These are phyloP conservation scores for Multifurca ochricompacta DNA, from an alignment of 768 basidiomycete genomes.

Conservation along the genomic window DNA sequence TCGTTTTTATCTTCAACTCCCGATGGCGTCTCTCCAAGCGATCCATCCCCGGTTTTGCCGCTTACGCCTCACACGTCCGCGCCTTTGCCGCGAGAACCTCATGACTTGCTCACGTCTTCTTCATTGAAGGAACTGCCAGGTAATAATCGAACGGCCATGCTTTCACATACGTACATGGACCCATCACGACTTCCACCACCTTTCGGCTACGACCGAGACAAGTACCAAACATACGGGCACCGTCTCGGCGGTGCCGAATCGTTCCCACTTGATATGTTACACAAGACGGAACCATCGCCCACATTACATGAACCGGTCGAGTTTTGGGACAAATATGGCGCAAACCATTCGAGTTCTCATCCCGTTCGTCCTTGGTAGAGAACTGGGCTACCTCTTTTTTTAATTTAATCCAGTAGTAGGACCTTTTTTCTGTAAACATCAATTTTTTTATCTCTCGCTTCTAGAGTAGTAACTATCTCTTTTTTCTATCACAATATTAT, in stretches of 20 bases:
- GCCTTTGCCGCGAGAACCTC: constrained; percentile 7
- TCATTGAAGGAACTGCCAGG: not conserved
- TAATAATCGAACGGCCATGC: constrained; percentile 2
- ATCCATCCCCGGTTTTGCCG: constrained; percentile 19
- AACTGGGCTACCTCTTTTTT: not conserved
- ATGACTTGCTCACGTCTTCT: not conserved
- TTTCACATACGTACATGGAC: constrained; percentile 5
- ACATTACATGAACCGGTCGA: not conserved
- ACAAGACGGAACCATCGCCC: not conserved
- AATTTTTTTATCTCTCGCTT: too few species aligned
- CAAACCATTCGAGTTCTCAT: constrained; percentile 11
- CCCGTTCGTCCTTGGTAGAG: constrained; percentile 21
- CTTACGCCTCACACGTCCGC: constrained; percentile 10
- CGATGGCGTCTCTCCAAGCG: constrained; percentile 18
- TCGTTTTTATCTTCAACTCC: constrained; percentile 18
- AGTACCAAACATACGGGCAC: not conserved
- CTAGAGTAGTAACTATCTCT: too few species aligned
- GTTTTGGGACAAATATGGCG: constrained; percentile 4
- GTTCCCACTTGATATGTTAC: not conserved
- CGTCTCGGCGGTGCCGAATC: not conserved
- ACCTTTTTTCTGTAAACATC: not conserved
- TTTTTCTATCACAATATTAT: not conserved
- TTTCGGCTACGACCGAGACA: constrained; percentile 6
- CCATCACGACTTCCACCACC: constrained; percentile 1
- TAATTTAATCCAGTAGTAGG: not conserved